A percentile compares a stretch with the other conserved stretches of the same genome.
phyloP scores from a whole-genome alignment of 495 filamentous ascomycete genomes.

The Chaetomidium leptoderma region DNA sequence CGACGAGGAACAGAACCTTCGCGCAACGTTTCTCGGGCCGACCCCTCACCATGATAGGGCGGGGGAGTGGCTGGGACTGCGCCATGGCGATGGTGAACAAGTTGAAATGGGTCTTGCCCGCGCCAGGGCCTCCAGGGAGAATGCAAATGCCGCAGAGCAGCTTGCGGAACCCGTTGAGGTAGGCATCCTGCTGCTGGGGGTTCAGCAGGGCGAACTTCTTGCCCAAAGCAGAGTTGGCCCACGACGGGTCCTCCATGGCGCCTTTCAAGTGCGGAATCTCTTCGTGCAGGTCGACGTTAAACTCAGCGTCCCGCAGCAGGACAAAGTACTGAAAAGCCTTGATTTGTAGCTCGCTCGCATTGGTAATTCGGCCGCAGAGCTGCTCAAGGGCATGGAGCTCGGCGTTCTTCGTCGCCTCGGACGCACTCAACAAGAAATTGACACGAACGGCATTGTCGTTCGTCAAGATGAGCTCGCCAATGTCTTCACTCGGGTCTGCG shows the following conservation, averaged over 20 bases:
- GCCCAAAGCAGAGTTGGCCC: too few species aligned
- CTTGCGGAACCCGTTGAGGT: constrained; percentile 10
- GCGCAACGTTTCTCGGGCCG: background rate
- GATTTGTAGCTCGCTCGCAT: constrained; percentile 1
- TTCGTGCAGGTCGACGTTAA: too few species aligned
- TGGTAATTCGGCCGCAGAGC: background rate
- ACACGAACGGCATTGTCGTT: background rate
- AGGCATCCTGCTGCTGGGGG: constrained; percentile 2
- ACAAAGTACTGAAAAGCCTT: constrained; percentile 7
- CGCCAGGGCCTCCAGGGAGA: constrained; percentile 27
- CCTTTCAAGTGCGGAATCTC: too few species aligned
- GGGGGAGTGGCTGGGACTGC: background rate
- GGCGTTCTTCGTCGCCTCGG: constrained; percentile 9
- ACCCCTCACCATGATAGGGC: background rate
- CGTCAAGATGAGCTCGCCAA: background rate
- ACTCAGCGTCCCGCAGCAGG: background rate
- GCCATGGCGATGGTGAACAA: constrained; percentile 20
- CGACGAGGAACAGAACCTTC: constrained; percentile 28
- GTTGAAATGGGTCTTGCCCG: constrained; percentile 28
- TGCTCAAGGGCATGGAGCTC: constrained; percentile 4
- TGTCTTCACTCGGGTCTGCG: background rate
- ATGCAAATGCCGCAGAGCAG: constrained; percentile 20
- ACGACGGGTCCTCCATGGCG: too few species aligned
- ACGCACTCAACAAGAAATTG: constrained; percentile 1
- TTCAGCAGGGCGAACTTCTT: constrained; percentile 5